Evolutionary conservation across 768 basidiomycete species (phyloP).

Genomic region (Pulveroboletus ravenelii): DNA sequence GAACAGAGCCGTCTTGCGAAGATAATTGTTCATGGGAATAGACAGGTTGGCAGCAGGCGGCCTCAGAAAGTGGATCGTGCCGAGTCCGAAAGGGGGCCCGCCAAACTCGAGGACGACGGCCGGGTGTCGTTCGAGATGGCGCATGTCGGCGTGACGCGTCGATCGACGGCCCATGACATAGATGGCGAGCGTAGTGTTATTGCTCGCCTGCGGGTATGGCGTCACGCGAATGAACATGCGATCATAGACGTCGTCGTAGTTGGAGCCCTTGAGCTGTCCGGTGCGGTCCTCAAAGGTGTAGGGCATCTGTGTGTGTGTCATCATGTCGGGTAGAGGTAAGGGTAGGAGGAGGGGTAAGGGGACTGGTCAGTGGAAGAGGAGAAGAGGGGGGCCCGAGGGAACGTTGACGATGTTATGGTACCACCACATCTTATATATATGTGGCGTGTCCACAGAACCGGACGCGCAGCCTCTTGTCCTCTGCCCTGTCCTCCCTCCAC

Average conservation of each 20-base stretch:
- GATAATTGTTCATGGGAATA: conserved; percentile 59
- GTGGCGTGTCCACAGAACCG: conserved; percentile 17
- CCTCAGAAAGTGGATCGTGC: conserved; percentile 51
- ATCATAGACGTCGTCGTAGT: conserved; percentile 79
- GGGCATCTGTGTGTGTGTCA: conserved; percentile 36
- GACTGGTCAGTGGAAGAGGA: neutral
- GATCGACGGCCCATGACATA: conserved; percentile 65
- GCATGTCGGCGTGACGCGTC: conserved; percentile 52
- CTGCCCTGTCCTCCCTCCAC: conserved; percentile 7
- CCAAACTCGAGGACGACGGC: conserved; percentile 58
- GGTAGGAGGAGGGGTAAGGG: neutral
- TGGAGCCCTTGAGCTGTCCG: conserved; percentile 46
- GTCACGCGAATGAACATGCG: conserved; percentile 64
- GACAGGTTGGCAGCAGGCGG: conserved; percentile 35
- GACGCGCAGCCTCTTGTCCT: conserved; percentile 1
- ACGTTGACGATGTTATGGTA: neutral
- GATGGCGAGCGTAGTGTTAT: conserved; percentile 43
- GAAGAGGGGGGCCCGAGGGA: neutral
- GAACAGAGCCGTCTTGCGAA: conserved; percentile 60
- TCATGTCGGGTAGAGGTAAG: conserved; percentile 1
- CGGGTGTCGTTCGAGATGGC: conserved; percentile 50
- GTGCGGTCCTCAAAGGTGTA: conserved; percentile 68
- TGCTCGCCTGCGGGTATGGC: conserved; percentile 38
- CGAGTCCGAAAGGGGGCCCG: conserved; percentile 47
- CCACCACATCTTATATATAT: conserved; percentile 17